A percentile compares a stretch with the other conserved stretches of the same genome.
Conservation (phyloP, 2,329 filamentous ascomycete species). For the Nothopassalora personata region DNA sequence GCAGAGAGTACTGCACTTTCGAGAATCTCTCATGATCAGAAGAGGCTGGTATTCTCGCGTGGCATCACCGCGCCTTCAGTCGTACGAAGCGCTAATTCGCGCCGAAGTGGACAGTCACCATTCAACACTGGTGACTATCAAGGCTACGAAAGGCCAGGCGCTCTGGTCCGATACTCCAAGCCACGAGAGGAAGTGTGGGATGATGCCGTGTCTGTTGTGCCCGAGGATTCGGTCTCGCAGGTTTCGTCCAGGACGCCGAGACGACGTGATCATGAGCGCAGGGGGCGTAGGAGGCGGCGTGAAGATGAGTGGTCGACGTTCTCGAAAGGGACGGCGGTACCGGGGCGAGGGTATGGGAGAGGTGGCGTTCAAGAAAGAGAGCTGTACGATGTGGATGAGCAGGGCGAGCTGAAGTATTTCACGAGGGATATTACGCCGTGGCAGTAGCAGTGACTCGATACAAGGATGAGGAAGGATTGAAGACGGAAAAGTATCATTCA, state of each 20-base stretch:
- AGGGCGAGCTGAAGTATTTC: neutral
- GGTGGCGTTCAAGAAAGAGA: neutral
- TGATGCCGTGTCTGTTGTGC: conserved; percentile 4
- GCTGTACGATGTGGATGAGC: neutral
- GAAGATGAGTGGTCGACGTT: neutral
- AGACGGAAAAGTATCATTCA: neutral
- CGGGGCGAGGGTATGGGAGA: neutral
- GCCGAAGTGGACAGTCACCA: neutral
- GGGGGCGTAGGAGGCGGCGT: conserved; percentile 5
- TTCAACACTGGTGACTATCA: neutral
- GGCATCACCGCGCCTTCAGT: neutral
- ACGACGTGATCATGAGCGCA: neutral
- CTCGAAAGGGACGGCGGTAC: neutral
- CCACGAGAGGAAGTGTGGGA: neutral
- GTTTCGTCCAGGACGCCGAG: conserved; percentile 9
- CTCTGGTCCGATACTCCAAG: neutral
- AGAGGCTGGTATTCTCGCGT: neutral
- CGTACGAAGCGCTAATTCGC: neutral
- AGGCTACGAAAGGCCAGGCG: neutral
- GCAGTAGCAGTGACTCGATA: neutral
- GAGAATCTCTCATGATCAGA: neutral
- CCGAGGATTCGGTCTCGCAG: conserved; percentile 17
- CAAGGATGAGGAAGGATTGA: neutral
- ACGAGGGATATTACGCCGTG: conserved; percentile 11
- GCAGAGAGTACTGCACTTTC: neutral